Base-by-base conservation (phyloP, 2,329 filamentous ascomycete genomes). In the Calonectria pauciramosa region DNA sequence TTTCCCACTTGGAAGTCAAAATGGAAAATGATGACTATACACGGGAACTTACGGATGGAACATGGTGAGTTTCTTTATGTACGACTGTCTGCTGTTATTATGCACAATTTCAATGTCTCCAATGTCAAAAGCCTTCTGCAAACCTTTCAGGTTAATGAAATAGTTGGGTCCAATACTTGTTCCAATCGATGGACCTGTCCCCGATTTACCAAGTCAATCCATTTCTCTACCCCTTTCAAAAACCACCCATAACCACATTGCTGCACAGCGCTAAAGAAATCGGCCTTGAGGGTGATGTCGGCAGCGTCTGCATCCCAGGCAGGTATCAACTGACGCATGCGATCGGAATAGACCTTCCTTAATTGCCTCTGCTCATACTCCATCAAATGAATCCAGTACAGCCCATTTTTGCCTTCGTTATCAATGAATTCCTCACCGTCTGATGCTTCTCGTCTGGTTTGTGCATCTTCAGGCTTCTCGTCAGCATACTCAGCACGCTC, bases 301-400 rank as follows among this genome's bases (percentile, higher is more conserved):
- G 76, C 78, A 20, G 80, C 76, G 23, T 83, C 76, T 14, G 23
- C 4, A 3, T 80, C 78, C 85, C 85, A 87, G 18, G 74, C 77
- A 1, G 84, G 83, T 36, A 81, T 73, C 18, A 84, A 75, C 66
- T 80, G 74, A 30, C 76, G 72, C 82, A 88, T 81, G 10, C 81
- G 79, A 1, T 81, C 65, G 3, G 30, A 28, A 34, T 76, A 88
- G 23, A 84, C 76, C 52, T 82, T 81, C 2, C 84, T 80, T 63
- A 87, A 75, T 32, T 80, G 80, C 4, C 86, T 88, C 65, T 81
- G 73, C 75, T 88, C 86, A 73, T 85, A 87, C 32, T 87, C 83
- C 80, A 84, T 82, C 23, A 83, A 41, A 70, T 87, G 84, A 11
- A 84, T 81, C 82, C 83, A 87, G 74, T 86, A 88, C n/a, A 87